Conservation (phyloP, 768 basidiomycete species). For the Pulveroboletus sp. region DNA sequence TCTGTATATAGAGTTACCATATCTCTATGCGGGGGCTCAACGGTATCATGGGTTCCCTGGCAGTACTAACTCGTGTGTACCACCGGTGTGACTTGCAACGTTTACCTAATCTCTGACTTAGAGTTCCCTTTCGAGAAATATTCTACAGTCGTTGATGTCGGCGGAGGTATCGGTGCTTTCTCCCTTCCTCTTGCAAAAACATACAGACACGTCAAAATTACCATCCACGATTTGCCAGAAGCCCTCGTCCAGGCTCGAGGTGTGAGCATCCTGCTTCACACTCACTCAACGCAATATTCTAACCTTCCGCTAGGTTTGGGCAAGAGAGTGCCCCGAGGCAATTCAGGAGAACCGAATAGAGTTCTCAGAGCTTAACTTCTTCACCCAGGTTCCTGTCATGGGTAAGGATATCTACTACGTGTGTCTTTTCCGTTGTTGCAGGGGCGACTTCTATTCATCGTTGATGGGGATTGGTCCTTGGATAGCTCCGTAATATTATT, state of each 20-base stretch:
- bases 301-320: conserved; percentile 19
- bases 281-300: background rate
- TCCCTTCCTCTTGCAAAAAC: conserved; percentile 27
- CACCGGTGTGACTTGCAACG: background rate
- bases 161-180: conserved; percentile 32
- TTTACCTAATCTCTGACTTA: conserved; percentile 2
- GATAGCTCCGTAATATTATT: conserved; percentile 21
- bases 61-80: conserved; percentile 19
- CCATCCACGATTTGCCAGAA: conserved; percentile 30
- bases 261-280: background rate
- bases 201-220: conserved; percentile 29
- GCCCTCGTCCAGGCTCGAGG: conserved; percentile 19
- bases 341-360: conserved; percentile 23
- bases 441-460: background rate
- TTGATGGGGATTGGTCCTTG: background rate
- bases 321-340: conserved; percentile 21
- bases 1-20: conserved; percentile 17
- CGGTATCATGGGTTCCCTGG: conserved; percentile 22
- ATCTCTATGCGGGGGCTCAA: conserved; percentile 21
- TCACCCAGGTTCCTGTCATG: conserved; percentile 24
- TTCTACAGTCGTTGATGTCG: conserved; percentile 32
- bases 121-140: conserved; percentile 31
- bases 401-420: conserved; percentile 33
- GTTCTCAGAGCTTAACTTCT: conserved; percentile 30
- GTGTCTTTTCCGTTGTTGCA: background rate